Conservation (phyloP, 805 yeast genomes). For the Metschnikowia peoriensis region DNA sequence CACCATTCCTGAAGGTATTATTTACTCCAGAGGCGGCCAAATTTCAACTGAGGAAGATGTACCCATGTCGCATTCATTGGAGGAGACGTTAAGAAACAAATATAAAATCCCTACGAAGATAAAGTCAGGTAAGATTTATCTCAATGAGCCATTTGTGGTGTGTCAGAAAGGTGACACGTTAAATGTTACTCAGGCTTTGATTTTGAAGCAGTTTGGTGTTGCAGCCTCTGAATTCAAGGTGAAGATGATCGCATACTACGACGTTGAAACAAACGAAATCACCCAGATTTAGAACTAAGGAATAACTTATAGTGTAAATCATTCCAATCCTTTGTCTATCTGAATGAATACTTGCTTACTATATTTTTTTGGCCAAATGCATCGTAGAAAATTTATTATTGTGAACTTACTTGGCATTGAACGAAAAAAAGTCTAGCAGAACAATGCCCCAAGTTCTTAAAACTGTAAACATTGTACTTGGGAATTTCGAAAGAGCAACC, state of each 20-base stretch:
- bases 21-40: slow-evolving; percentile 95
- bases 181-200: slow-evolving; percentile 87
- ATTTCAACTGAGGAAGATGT: slow-evolving; percentile 87
- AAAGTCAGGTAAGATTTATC: slow-evolving; percentile 79
- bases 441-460: slow-evolving; percentile 58
- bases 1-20: slow-evolving; percentile 83
- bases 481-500: slow-evolving; percentile 87
- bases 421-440: slow-evolving; percentile 72
- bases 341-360: background rate
- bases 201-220: slow-evolving; percentile 92
- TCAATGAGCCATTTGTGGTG: slow-evolving; percentile 75
- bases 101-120: slow-evolving; percentile 89
- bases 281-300: background rate
- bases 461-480: slow-evolving; percentile 67
- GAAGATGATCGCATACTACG: slow-evolving; percentile 71
- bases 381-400: background rate
- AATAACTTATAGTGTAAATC: no score
- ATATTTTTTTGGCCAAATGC: background rate
- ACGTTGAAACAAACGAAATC: slow-evolving; percentile 46
- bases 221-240: slow-evolving; percentile 92
- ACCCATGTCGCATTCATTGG: slow-evolving; percentile 94
- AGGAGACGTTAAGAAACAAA: slow-evolving; percentile 85
- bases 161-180: slow-evolving; percentile 76
- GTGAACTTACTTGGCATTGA: slow-evolving; percentile 45
- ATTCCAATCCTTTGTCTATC: no score